Evolutionary conservation across 495 filamentous ascomycete genomes (phyloP).

Genomic region (Penicillium pulvis): DNA sequence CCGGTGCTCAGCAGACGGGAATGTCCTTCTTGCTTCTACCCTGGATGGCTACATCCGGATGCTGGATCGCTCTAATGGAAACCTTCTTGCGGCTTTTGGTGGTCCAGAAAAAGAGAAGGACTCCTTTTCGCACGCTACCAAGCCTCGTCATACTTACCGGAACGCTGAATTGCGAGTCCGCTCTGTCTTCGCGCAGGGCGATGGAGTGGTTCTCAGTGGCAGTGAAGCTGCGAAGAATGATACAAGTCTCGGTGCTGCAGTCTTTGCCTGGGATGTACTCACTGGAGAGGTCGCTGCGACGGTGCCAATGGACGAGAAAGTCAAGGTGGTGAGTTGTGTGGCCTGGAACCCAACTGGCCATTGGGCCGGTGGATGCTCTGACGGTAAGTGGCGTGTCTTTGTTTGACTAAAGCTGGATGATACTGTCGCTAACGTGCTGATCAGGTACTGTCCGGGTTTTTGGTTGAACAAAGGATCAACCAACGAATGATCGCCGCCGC

Average conservation of each 20-base stretch:
- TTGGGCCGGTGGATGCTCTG: conserved; percentile 63
- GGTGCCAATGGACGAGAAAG: conserved; percentile 58
- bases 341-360: conserved; percentile 73
- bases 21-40: conserved; percentile 71
- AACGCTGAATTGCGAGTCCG: conserved; percentile 73
- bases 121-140: neutral
- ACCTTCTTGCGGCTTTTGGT: conserved; percentile 70
- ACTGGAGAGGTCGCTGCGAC: conserved; percentile 67
- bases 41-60: conserved; percentile 78
- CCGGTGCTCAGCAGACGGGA: conserved; percentile 66
- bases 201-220: conserved; percentile 80
- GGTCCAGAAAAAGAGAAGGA: conserved; percentile 37
- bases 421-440: conserved; percentile 2
- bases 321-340: conserved; percentile 61
- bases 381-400: conserved; percentile 46
- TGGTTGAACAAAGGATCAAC: conserved; percentile 16
- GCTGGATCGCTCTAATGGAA: conserved; percentile 77
- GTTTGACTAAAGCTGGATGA: neutral
- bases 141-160: conserved; percentile 41
- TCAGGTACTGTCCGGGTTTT: conserved; percentile 31
- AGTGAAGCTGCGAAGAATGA: conserved; percentile 60
- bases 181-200: conserved; percentile 69
- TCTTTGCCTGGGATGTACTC: conserved; percentile 91
- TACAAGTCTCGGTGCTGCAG: conserved; percentile 54
- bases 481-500: conserved; percentile 7